phyloP scores from a whole-genome alignment of 257 asterid genomes.

The Solanum lignicaule region DNA sequence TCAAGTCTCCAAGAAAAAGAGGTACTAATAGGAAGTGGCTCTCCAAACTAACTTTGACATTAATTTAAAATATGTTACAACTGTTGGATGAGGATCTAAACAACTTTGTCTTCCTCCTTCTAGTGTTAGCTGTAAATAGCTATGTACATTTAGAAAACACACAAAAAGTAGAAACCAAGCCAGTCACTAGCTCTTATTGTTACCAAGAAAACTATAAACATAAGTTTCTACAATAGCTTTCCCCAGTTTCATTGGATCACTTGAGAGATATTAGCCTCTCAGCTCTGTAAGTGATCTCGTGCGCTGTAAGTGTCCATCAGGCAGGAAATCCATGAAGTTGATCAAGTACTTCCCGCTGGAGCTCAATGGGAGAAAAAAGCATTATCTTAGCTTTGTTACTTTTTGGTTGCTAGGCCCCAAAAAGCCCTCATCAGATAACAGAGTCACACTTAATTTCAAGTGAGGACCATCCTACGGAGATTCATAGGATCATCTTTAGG shows the following conservation, averaged over 20 bases:
- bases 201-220: slow-evolving; percentile 2
- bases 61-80: slow-evolving; percentile 10
- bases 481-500: slow-evolving; percentile 52
- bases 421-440: slow-evolving; percentile 35
- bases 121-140: slow-evolving; percentile 13
- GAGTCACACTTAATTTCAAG: slow-evolving; percentile 49
- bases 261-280: not conserved
- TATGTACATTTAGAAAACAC: slow-evolving; percentile 28
- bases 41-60: not conserved
- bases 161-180: slow-evolving; percentile 3
- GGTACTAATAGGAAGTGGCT: not conserved
- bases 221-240: not conserved
- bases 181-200: not conserved
- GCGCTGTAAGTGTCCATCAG: not conserved
- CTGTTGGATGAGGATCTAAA: not conserved
- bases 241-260: slow-evolving; percentile 1
- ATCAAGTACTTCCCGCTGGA: not conserved
- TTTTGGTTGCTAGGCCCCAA: slow-evolving; percentile 50
- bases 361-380: not conserved
- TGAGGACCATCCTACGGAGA: slow-evolving; percentile 61
- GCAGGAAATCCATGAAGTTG: not conserved
- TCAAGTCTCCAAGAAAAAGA: slow-evolving; percentile 7
- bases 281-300: not conserved
- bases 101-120: not conserved
- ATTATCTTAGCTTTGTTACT: slow-evolving; percentile 8